Base-by-base conservation (phyloP, 306 rosid species). In the Pyrus bretschneideri region DNA sequence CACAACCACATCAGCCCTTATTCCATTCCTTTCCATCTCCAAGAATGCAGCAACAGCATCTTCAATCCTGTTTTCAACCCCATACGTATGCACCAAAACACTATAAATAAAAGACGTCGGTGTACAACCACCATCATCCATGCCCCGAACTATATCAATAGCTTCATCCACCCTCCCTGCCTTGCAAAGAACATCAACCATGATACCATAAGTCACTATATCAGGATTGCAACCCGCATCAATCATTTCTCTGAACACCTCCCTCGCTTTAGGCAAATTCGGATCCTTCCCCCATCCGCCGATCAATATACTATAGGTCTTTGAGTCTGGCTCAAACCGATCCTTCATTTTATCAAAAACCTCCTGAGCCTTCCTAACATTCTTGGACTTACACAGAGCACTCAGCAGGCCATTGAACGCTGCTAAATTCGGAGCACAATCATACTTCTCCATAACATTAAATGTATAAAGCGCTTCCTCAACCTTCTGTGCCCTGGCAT, bases 361-460 rank as follows among this genome's bases (percentile, higher is more conserved):
- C 89, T 93, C 98, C 64, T 92, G 96, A 64, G 97, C 98, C 89
- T 92, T 94, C 87, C 97, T 87, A 55, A 88, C 92, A 88, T 90
- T 94, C 75, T 84, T 89, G 73, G 97, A 87, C 83, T 92, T 92
- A 63, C 95, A 90, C 54, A 92, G 82, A 77, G 98, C 92, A 75
- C 96, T 89, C 31, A 92, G 72, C 81, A 90, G 83, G 54, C 92
- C 95, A 83, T 92, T 90, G 72, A 92, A 90, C 3, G 96, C 97
- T 1, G 85, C 92, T 61, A 90, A 84, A 81, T 94, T 94, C 1
- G 86, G 91, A 6, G 83, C 42, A 10, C 82, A 81, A 11, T 77
- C 87, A 73, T 87, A 88, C 69, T 94, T 92, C 33, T 90, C 97
- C 97, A 90, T 89, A 30, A 86, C 84, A 81, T 94, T 91, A 72